These are phyloP conservation scores for Phlegmacium glaucopus DNA, from an alignment of 768 basidiomycete genomes.

Conservation along the genomic window DNA sequence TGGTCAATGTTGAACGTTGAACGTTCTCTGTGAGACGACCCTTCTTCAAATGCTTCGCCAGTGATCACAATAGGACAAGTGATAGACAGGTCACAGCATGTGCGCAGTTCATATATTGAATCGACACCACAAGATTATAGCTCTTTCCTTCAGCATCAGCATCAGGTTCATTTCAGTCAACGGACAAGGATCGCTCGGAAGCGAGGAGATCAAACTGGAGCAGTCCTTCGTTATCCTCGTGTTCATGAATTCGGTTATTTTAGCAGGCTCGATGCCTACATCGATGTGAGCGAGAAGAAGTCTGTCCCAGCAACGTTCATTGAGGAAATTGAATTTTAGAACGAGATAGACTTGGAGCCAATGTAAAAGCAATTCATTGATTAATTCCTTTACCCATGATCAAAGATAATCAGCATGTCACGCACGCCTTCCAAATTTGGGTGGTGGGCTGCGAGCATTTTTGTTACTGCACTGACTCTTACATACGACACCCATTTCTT, in stretches of 20 bases:
- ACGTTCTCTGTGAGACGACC: no score
- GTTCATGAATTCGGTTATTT: no score
- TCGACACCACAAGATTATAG: slow-evolving; percentile 11
- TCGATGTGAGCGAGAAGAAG: slow-evolving; percentile 14
- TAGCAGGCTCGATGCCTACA: slow-evolving; percentile 16
- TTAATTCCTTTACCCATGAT: no score
- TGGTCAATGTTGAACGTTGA: slow-evolving; percentile 15
- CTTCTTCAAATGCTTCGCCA: slow-evolving; percentile 12
- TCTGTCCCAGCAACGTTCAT: not conserved
- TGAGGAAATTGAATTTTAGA: slow-evolving; percentile 10
- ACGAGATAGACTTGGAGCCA: slow-evolving; percentile 14
- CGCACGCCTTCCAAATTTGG: no score
- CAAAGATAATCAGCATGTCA: no score
- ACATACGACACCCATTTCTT: no score
- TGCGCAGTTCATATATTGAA: slow-evolving; percentile 13
- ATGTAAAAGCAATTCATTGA: slow-evolving; percentile 15
- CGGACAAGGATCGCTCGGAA: slow-evolving; percentile 2
- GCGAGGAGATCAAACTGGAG: slow-evolving; percentile 16
- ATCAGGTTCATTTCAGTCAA: slow-evolving; percentile 5
- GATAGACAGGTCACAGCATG: no score
- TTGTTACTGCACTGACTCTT: no score
- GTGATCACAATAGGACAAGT: slow-evolving; percentile 10
- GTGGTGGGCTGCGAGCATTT: no score
- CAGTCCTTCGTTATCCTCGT: slow-evolving; percentile 16
- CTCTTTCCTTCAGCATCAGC: slow-evolving; percentile 11